A percentile compares a stretch with the other conserved stretches of the same genome.
Evolutionary conservation across 345 rosid genomes (phyloP).

Genomic region (Corchorus capsularis): DNA sequence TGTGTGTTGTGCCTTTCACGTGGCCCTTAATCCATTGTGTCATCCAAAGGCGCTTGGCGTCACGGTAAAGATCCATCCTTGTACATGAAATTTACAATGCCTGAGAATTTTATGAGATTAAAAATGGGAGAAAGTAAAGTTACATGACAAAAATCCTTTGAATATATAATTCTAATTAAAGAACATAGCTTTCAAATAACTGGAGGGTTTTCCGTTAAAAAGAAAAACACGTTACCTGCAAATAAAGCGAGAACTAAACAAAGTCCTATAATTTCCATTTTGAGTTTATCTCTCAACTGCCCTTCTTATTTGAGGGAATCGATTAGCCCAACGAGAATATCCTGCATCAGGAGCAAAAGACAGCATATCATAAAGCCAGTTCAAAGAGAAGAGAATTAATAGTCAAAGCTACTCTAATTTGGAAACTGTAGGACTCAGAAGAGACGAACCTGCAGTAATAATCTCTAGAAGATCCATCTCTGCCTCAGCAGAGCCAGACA

Average conservation of each 20-base stretch:
- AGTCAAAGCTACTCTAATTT: not conserved
- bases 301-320: constrained; percentile 51
- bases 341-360: constrained; percentile 36
- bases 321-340: constrained; percentile 56
- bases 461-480: constrained; percentile 74
- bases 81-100: not conserved
- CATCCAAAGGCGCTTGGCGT: not conserved
- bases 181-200: not conserved
- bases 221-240: not conserved
- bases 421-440: not conserved
- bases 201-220: not conserved
- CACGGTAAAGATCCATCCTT: not conserved
- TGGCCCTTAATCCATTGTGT: not conserved
- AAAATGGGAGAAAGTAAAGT: not conserved
- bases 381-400: not conserved
- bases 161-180: not conserved
- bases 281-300: constrained; percentile 23
- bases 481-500: constrained; percentile 29
- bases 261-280: not conserved
- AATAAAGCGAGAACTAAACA: not conserved
- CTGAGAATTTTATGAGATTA: not conserved
- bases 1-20: not conserved
- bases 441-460: constrained; percentile 55
- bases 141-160: not conserved
- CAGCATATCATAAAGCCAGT: not conserved